phyloP scores from a whole-genome alignment of 441 rosid genomes.

The Erodium moschatum region DNA sequence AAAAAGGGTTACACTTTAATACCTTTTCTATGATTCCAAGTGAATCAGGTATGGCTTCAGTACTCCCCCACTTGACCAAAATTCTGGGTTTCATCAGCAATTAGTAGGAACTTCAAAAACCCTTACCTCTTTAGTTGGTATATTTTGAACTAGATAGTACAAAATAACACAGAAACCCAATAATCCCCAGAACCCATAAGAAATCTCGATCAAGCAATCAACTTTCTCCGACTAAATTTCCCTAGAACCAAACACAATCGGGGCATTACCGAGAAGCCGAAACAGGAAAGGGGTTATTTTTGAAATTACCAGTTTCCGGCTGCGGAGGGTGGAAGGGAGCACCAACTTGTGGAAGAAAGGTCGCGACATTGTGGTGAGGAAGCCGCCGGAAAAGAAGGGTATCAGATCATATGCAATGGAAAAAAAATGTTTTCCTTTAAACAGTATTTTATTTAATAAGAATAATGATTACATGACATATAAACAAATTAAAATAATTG shows the following conservation, averaged over 20 bases:
- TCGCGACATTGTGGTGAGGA: conserved; percentile 49
- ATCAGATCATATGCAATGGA: background rate
- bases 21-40: background rate
- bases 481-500: too few species aligned
- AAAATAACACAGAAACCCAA: conserved; percentile 4
- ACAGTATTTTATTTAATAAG: too few species aligned
- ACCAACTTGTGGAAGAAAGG: conserved; percentile 88
- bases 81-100: conserved; percentile 4
- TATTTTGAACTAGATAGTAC: background rate
- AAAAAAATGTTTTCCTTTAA: background rate
- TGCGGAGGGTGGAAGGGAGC: conserved; percentile 59
- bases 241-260: conserved; percentile 7
- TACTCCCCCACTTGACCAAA: background rate
- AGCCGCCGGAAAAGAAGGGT: conserved; percentile 2
- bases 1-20: background rate
- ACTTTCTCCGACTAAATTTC: background rate
- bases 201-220: background rate
- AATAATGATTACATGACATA: too few species aligned
- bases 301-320: conserved; percentile 60
- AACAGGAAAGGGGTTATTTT: background rate
- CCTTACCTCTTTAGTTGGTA: background rate
- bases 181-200: background rate
- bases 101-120: background rate
- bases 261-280: background rate
- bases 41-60: background rate